Evolutionary conservation across 1,139 yeast species (phyloP).

Genomic region (Magnusiomyces tetraspermus): DNA sequence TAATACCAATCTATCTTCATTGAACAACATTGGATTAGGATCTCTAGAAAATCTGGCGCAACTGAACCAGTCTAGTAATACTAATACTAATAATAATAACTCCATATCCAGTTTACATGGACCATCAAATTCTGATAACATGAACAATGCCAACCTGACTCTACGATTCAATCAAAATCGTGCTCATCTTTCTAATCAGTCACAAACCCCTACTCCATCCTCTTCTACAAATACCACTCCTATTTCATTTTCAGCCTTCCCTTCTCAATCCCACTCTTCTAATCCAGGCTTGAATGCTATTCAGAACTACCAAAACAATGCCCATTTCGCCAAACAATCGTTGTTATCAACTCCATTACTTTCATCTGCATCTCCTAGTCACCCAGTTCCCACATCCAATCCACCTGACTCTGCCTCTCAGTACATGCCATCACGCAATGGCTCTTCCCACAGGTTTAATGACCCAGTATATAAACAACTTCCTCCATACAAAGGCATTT

Average conservation of each 20-base stretch:
- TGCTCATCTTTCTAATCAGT: background rate
- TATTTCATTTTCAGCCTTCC: background rate
- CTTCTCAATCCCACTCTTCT: too few relatives aligned
- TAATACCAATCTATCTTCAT: background rate
- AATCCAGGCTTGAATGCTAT: too few relatives aligned
- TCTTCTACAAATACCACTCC: background rate
- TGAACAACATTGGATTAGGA: background rate
- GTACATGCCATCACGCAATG: background rate
- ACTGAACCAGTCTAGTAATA: background rate
- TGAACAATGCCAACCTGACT: too few relatives aligned
- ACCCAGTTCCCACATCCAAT: background rate
- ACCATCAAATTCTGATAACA: too few relatives aligned
- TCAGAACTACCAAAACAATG: too few relatives aligned
- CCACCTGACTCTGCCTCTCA: background rate
- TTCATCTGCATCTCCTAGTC: background rate
- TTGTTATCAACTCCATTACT: background rate
- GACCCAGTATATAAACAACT: background rate
- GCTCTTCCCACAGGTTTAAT: too few relatives aligned
- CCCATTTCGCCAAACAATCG: background rate
- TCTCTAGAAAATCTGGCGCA: background rate
- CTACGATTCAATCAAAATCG: too few relatives aligned
- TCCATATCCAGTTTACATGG: background rate
- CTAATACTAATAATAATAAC: background rate
- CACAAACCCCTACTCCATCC: background rate
- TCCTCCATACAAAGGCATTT: conserved; percentile 2